These are phyloP conservation scores for Halteria grandinella DNA, from an alignment of 73 alveolate genomes.

Conservation along the genomic window DNA sequence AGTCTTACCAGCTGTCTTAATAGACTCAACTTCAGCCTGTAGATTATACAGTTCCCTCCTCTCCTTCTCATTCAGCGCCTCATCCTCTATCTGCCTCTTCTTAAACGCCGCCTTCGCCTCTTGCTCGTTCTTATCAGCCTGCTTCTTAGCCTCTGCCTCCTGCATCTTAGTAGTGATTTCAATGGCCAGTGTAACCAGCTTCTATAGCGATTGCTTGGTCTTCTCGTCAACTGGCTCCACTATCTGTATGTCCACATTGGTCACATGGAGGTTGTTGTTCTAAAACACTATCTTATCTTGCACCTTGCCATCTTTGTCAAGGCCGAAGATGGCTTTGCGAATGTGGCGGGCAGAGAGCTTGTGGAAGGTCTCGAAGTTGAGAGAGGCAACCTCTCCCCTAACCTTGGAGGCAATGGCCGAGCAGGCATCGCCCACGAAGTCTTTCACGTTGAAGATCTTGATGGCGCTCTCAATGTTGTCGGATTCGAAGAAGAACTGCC, in stretches of 20 bases:
- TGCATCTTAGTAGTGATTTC: conserved; percentile 85
- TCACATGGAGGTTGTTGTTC: conserved; percentile 59
- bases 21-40: conserved; percentile 58
- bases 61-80: conserved; percentile 77
- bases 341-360: conserved; percentile 73
- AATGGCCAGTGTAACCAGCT: conserved; percentile 90
- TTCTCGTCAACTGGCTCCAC: conserved; percentile 89
- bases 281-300: conserved; percentile 58
- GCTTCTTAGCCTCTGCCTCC: conserved; percentile 85
- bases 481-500: conserved; percentile 75
- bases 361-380: conserved; percentile 81
- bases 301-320: conserved; percentile 77
- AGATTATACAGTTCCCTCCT: conserved; percentile 61
- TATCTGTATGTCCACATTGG: conserved; percentile 82
- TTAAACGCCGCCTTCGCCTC: conserved; percentile 83
- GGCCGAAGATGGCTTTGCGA: conserved; percentile 83
- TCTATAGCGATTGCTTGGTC: conserved; percentile 77
- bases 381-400: conserved; percentile 84
- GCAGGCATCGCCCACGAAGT: conserved; percentile 89
- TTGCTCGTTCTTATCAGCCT: conserved; percentile 79
- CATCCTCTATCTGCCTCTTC: conserved; percentile 79
- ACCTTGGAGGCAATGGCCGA: conserved; percentile 82
- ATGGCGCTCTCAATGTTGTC: conserved; percentile 49
- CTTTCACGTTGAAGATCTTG: conserved; percentile 82
- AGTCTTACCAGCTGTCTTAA: conserved; percentile 76